These are phyloP conservation scores for Rhytidiadelphus loreus DNA, from an alignment of 225 moss, liverwort and hornwort species.

Conservation along the genomic window DNA sequence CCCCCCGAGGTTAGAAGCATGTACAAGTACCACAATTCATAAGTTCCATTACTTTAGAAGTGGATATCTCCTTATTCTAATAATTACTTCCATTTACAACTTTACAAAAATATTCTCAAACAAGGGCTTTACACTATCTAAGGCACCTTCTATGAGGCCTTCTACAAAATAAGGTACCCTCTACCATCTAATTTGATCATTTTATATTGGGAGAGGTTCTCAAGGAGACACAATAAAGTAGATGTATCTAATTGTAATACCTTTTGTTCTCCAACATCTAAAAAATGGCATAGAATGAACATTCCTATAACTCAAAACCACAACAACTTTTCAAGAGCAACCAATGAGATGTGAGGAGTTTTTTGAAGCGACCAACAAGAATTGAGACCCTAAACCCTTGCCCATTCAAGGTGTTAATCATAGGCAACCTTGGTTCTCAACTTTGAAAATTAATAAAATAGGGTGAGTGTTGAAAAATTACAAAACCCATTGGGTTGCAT, in stretches of 20 bases:
- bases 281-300: too few species aligned
- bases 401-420: not conserved
- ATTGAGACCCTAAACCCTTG: too few species aligned
- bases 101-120: accelerated
- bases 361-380: not conserved
- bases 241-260: too few species aligned
- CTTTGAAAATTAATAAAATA: not conserved
- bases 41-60: accelerated
- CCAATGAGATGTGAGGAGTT: not conserved
- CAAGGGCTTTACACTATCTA: not conserved
- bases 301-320: not conserved
- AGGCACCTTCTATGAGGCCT: not conserved
- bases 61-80: not conserved
- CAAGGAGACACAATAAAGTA: accelerated
- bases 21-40: accelerated
- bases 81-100: accelerated
- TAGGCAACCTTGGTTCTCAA: not conserved
- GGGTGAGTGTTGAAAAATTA: not conserved
- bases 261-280: accelerated
- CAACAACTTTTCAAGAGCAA: not conserved
- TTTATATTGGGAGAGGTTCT: too few species aligned
- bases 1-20: not conserved
- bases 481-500: too few species aligned
- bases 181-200: accelerated
- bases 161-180: accelerated